phyloP scores from a whole-genome alignment of 2,329 filamentous ascomycete genomes.

The Xylariaceae sp. region DNA sequence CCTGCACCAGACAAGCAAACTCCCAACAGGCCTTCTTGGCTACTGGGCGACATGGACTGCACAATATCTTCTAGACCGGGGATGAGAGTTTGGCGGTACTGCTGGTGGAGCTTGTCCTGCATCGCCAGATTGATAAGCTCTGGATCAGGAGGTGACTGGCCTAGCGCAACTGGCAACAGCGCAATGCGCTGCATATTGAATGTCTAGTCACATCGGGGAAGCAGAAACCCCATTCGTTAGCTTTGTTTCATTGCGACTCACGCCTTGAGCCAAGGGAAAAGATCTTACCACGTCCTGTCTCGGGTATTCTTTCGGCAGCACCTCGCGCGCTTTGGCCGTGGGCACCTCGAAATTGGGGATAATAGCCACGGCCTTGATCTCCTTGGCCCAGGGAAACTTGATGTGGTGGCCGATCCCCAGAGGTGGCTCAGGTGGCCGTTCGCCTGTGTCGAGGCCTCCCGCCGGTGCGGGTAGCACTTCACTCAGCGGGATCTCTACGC shows the following conservation, averaged over 20 bases:
- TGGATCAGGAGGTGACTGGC: conserved; percentile 82
- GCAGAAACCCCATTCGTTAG: conserved; percentile 4
- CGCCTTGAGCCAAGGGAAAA: background rate
- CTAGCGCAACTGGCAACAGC: conserved; percentile 81
- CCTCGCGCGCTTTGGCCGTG: conserved; percentile 84
- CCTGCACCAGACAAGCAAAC: conserved; percentile 94
- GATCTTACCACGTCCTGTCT: conserved; percentile 71
- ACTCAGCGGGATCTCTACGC: conserved; percentile 88
- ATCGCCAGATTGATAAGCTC: conserved; percentile 95
- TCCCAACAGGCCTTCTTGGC: conserved; percentile 81
- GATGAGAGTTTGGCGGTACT: conserved; percentile 86
- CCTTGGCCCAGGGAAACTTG: conserved; percentile 86
- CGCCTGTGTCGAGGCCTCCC: conserved; percentile 84
- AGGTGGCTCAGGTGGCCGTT: conserved; percentile 82
- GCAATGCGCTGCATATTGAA: conserved; percentile 96
- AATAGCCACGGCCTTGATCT: conserved; percentile 95
- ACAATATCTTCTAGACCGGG: conserved; percentile 89
- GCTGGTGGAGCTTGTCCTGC: conserved; percentile 98
- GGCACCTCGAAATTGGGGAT: conserved; percentile 94
- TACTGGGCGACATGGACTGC: conserved; percentile 80
- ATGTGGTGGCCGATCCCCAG: conserved; percentile 91
- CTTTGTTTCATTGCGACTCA: no score
- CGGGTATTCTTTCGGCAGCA: conserved; percentile 74
- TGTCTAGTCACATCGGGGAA: conserved; percentile 43
- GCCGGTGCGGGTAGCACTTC: conserved; percentile 89